Evolutionary conservation across 2,329 filamentous ascomycete species (phyloP), one percentile per base, ranked within the genome.

Genomic region (Macrophomina phaseolina): DNA sequence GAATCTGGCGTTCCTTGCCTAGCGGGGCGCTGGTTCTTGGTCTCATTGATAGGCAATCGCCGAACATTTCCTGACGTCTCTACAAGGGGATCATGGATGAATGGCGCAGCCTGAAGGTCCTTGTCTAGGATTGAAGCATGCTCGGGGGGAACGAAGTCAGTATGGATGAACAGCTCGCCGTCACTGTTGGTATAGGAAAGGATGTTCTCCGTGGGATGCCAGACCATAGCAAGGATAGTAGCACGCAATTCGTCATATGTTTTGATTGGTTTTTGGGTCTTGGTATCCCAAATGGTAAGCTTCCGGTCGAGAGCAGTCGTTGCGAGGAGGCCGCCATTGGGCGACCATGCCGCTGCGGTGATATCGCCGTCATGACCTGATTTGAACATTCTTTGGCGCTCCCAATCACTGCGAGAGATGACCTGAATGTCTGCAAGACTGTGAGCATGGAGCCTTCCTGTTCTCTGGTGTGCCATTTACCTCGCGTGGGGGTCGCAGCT

Each of bases 181-280:
- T 97, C 92, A 1, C 90, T 91, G 45, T 93, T 98, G 0, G 94
- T 96, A 74, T 98, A 97, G 0, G 94, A 96, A 1, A 95, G 80
- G 2, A 94, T 87, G 72, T 99, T 99, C 70, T 93, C 89, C 1
- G 86, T 90, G 5, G 94, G 94, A 74, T 99, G 95, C 94, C 95
- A 99, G 36, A 88, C 86, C 67, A 99, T 84, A 69, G 94, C 92
- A 71, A 95, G 87, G 65, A 98, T 91, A 69, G 94, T 94, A 64
- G 89, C 84, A 46, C 81, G 80, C 45, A 82, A 69, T 75, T 94
- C 94, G 66, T 94, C 91, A 72, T 92, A 85, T 70, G 88, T 89
- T 67, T 91, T 89, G 65, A 98, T 80, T 40, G 97, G 85, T 61
- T 87, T 91, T 78, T 97, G 94, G 1, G 91, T 92, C 77, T 91